Conservation (phyloP, 1,284 basidiomycete genomes). For the Apiotrichum gamsii region DNA sequence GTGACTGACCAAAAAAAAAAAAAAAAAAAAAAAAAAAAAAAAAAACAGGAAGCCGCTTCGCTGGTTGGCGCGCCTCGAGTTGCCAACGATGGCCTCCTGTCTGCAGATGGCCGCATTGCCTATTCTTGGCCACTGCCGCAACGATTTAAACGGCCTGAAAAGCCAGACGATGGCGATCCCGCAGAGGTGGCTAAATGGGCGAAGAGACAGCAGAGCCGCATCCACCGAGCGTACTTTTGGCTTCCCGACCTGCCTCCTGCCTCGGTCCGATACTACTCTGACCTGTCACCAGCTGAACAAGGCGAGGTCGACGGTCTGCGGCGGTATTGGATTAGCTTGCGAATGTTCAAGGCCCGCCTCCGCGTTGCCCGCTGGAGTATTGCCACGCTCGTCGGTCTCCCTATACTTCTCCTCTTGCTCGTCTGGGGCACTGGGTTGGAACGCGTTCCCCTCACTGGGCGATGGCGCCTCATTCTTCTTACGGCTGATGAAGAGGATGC, state of each 20-base stretch:
- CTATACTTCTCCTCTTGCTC: slow-evolving; percentile 62
- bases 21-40: no score
- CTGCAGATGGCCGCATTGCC: slow-evolving; percentile 28
- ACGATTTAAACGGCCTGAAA: no score
- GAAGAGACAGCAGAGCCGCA: not conserved
- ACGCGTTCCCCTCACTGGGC: slow-evolving; percentile 73
- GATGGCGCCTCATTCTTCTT: slow-evolving; percentile 76
- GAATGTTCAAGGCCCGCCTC: slow-evolving; percentile 51
- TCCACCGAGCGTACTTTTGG: slow-evolving; percentile 21
- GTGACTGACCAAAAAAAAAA: no score
- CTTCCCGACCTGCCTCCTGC: slow-evolving; percentile 32
- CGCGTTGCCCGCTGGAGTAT: slow-evolving; percentile 53
- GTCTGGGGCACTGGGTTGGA: slow-evolving; percentile 73
- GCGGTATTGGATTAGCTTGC: slow-evolving; percentile 31
- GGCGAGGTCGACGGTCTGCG: slow-evolving; percentile 52
- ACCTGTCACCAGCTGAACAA: slow-evolving; percentile 45
- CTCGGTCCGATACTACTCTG: slow-evolving; percentile 27
- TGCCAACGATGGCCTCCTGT: slow-evolving; percentile 17
- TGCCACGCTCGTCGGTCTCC: slow-evolving; percentile 60
- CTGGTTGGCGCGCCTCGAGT: slow-evolving; percentile 13
- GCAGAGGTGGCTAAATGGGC: slow-evolving; percentile 3
- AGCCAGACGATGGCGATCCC: slow-evolving; percentile 7
- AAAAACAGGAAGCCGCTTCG: slow-evolving; percentile 19
- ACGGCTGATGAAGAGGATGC: slow-evolving; percentile 85
- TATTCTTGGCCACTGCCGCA: slow-evolving; percentile 21